A percentile compares a stretch with the other conserved stretches of the same genome.
phyloP scores from a whole-genome alignment of 73 alveolate species.

The Paramecium primaurelia region DNA sequence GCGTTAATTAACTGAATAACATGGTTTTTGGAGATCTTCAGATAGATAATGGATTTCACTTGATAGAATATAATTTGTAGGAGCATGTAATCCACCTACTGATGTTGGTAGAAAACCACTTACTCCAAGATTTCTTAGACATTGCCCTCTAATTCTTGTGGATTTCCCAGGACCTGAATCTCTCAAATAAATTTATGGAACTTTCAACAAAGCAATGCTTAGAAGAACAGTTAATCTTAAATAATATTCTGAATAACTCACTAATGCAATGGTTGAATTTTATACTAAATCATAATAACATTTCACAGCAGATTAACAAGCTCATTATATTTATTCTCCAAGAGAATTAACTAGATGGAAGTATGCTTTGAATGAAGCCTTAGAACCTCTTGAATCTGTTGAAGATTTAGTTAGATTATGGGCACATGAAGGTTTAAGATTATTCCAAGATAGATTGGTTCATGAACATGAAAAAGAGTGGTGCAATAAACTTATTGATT shows the following conservation, averaged over 20 bases:
- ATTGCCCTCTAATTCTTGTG: slow-evolving; percentile 94
- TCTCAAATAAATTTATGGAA: slow-evolving; percentile 96
- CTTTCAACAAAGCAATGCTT: slow-evolving; percentile 98
- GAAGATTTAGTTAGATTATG: slow-evolving; percentile 91
- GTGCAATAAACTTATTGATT: slow-evolving; percentile 92
- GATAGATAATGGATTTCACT: slow-evolving; percentile 92
- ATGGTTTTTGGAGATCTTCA: slow-evolving; percentile 98
- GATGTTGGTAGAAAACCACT: slow-evolving; percentile 99
- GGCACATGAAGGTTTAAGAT: slow-evolving; percentile 97
- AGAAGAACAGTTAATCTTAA: slow-evolving; percentile 82
- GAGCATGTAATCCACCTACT: slow-evolving; percentile 99
- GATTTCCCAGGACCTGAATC: slow-evolving; percentile 99
- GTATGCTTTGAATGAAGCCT: slow-evolving; percentile 77
- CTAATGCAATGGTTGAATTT: slow-evolving; percentile 99
- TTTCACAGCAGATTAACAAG: slow-evolving; percentile 97
- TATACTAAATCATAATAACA: slow-evolving; percentile 90
- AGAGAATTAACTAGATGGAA: slow-evolving; percentile 96
- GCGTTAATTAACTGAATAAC: slow-evolving; percentile 96
- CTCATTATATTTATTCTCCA: slow-evolving; percentile 99
- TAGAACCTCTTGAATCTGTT: slow-evolving; percentile 71
- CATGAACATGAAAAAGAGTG: slow-evolving; percentile 94
- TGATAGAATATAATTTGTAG: slow-evolving; percentile 96
- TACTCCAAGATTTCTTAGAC: slow-evolving; percentile 95
- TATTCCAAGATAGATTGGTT: slow-evolving; percentile 98
- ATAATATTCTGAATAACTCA: slow-evolving; percentile 83